Conservation (phyloP, 805 yeast genomes). For the Clavispora santaluciae region DNA sequence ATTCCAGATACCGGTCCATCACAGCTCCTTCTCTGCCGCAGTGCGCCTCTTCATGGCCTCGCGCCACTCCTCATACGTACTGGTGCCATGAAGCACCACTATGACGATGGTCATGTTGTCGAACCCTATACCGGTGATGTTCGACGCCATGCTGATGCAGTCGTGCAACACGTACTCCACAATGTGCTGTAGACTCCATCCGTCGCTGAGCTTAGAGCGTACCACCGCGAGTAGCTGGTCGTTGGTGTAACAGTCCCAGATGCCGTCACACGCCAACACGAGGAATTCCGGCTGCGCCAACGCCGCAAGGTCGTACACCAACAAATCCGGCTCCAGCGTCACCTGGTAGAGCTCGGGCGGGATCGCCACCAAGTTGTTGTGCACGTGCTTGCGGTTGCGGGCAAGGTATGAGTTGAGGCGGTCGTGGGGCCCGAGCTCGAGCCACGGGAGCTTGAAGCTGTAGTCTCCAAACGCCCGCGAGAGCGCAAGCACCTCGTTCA, state of each 20-base stretch:
- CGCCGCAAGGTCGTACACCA: conserved; percentile 34
- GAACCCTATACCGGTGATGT: conserved; percentile 73
- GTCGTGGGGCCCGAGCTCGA: conserved; percentile 17
- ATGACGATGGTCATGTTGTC: conserved; percentile 79
- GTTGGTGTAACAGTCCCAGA: conserved; percentile 50
- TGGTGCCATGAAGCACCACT: conserved; percentile 51
- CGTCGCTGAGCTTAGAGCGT: conserved; percentile 53
- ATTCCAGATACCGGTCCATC: neutral
- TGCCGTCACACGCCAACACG: conserved; percentile 43
- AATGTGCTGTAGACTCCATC: conserved; percentile 55
- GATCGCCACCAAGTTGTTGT: conserved; percentile 26
- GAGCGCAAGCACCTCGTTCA: conserved; percentile 40
- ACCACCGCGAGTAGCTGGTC: conserved; percentile 49
- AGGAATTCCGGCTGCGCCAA: conserved; percentile 28
- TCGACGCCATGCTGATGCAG: conserved; percentile 66
- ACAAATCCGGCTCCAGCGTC: conserved; percentile 39
- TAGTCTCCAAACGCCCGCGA: conserved; percentile 44
- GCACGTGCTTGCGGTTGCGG: conserved; percentile 18
- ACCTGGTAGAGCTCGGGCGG: conserved; percentile 44
- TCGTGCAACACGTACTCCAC: conserved; percentile 57
- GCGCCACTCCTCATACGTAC: conserved; percentile 55
- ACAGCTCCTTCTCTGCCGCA: conserved; percentile 17
- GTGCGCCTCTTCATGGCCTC: conserved; percentile 42
- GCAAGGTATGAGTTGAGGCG: conserved; percentile 30
- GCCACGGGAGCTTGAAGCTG: conserved; percentile 36